Evolutionary conservation across 257 asterid genomes (phyloP), one percentile per base, ranked within the genome.

Genomic region (Capsicum rhomboideum): DNA sequence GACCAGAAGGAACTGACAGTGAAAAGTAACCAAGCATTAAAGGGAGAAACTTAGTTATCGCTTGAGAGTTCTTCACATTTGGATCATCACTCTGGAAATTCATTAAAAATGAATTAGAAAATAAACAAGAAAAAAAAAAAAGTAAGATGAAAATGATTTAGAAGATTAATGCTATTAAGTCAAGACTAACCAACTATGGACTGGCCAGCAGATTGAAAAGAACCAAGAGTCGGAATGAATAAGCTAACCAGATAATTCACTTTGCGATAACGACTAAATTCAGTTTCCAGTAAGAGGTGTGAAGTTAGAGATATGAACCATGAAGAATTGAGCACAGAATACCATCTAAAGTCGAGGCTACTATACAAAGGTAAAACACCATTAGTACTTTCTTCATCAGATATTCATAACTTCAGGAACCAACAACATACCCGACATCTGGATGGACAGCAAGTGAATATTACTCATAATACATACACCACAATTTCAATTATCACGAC

Each of bases 1-100:
- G 91, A 87, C 99, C 99, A 56, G 99, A 97, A 82, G 99, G 99
- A 88, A 97, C 99, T 20, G 98, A 93, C 64, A 97, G 90, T 80
- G 99, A 84, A 87, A 97, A 97, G 83, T 97, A 97, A 58, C 99
- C 99, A 83, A 97, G 91, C 98, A 97, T 91, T 89, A 97, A 71
- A 4, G 99, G 99, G 79, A 97, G 92, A 82, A 97, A 88, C 85
- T 92, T 93, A 85, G 98, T 93, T 84, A 97, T 84, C 83, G 93
- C 96, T 89, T 97, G 99, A 81, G 98, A 86, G 89, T 59, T 97
- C 92, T 95, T 97, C 72, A 91, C 85, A 80, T 91, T 95, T 4
- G 98, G 99, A 91, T 97, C 98, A 86, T 92, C 93, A 89, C 95
- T 95, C 98, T 97, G 95, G 61, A 84, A 84, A 82, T 64, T 72